Evolutionary conservation across 352 stramenopile genomes (phyloP).

Genomic region (Phytopythium vexans): DNA sequence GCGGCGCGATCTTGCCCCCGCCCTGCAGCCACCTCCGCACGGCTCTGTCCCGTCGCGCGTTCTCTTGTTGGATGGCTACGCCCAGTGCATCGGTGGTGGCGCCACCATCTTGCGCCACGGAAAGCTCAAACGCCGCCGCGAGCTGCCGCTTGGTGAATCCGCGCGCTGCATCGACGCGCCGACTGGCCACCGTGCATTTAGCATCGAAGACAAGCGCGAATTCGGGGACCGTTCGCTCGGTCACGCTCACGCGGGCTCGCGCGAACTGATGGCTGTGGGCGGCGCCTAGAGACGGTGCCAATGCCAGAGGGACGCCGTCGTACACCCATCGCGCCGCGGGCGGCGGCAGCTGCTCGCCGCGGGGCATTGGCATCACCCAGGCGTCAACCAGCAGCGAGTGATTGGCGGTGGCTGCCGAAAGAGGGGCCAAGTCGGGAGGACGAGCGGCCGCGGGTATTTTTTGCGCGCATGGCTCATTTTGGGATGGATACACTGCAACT

Average conservation of each 20-base stretch:
- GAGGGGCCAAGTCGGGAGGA: too few relatives aligned
- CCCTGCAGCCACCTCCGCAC: constrained; percentile 33
- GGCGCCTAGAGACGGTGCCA: constrained; percentile 21
- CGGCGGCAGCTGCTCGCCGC: constrained; percentile 5
- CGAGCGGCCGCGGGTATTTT: too few relatives aligned
- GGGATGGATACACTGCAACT: too few relatives aligned
- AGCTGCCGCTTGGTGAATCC: constrained; percentile 49
- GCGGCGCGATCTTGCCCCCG: constrained; percentile 17
- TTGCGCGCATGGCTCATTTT: too few relatives aligned
- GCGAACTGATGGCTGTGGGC: constrained; percentile 15
- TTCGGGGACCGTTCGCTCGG: constrained; percentile 29
- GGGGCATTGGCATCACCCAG: too few relatives aligned
- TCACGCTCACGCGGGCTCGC: constrained; percentile 18
- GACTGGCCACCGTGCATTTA: constrained; percentile 1
- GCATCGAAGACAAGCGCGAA: constrained; percentile 45
- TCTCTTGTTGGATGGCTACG: not conserved
- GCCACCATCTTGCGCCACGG: constrained; percentile 13
- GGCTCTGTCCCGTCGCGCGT: not conserved
- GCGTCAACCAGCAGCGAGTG: too few relatives aligned
- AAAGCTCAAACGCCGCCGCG: constrained; percentile 31
- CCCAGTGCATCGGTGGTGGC: constrained; percentile 2
- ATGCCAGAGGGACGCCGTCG: constrained; percentile 10
- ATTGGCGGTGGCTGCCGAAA: too few relatives aligned
- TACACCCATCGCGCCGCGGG: constrained; percentile 21
- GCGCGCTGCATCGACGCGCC: not conserved